A percentile compares a stretch with the other conserved stretches of the same genome.
These are phyloP conservation scores for Herpotrichia juniperi DNA, from an alignment of 2,329 filamentous ascomycete species.

Conservation along the genomic window DNA sequence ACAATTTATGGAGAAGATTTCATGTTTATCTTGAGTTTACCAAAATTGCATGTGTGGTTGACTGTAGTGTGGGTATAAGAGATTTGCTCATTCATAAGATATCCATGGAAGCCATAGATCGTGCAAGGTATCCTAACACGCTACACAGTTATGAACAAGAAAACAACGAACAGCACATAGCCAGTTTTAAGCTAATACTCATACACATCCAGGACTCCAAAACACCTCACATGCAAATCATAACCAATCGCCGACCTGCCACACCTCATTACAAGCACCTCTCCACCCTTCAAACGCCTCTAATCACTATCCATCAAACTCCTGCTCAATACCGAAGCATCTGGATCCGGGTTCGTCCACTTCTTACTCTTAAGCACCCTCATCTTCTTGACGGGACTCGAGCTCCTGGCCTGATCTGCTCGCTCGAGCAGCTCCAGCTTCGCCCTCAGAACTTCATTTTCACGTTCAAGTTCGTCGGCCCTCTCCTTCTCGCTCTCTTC, in stretches of 20 bases:
- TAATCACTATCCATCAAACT: conserved; percentile 6
- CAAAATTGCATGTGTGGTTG: too few species aligned
- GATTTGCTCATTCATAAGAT: too few species aligned
- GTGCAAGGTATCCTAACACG: too few species aligned
- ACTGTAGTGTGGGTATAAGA: too few species aligned
- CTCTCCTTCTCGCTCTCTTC: conserved; percentile 49
- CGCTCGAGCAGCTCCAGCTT: conserved; percentile 49
- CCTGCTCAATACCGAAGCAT: conserved; percentile 21
- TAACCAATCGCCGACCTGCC: not conserved
- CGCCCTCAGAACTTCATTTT: conserved; percentile 48
- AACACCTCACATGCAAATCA: not conserved
- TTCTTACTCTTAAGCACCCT: conserved; percentile 56
- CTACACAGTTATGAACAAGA: too few species aligned
- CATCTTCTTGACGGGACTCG: conserved; percentile 57
- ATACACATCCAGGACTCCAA: too few species aligned
- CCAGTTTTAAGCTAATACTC: too few species aligned
- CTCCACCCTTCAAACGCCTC: too few species aligned
- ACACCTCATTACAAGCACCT: not conserved
- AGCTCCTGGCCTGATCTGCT: conserved; percentile 41
- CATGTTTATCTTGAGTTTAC: not conserved
- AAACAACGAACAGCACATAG: too few species aligned
- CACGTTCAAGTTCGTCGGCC: conserved; percentile 50
- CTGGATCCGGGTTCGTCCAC: conserved; percentile 48
- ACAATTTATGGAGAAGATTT: not conserved
- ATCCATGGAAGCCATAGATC: too few species aligned